Conservation (phyloP, 352 stramenopile genomes). For the Thraustotheca clavata region DNA sequence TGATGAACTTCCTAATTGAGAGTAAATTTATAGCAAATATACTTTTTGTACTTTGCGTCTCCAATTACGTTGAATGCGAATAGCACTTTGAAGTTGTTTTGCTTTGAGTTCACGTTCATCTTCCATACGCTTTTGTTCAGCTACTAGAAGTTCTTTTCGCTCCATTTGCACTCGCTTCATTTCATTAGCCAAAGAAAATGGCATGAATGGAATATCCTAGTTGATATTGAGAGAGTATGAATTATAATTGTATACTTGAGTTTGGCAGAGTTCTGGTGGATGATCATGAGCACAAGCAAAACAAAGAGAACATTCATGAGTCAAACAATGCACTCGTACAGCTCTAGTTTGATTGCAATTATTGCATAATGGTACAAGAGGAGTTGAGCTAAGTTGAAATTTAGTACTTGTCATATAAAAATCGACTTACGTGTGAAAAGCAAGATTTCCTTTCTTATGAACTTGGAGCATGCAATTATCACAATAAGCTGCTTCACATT, state of each 20-base stretch:
- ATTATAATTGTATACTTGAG: neutral
- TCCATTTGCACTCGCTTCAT: neutral
- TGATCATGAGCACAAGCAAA: neutral
- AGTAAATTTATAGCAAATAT: neutral
- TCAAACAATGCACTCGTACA: slow-evolving; percentile 5
- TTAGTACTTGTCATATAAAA: neutral
- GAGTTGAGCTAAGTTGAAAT: neutral
- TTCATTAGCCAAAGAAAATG: neutral
- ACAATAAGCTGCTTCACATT: slow-evolving; percentile 9
- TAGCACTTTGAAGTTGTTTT: neutral
- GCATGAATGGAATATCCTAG: slow-evolving; percentile 2
- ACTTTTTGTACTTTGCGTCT: slow-evolving; percentile 12
- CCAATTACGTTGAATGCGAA: slow-evolving; percentile 18
- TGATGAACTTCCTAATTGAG: neutral
- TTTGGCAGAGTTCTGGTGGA: slow-evolving; percentile 4
- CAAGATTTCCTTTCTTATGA: slow-evolving; percentile 11
- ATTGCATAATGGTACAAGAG: neutral
- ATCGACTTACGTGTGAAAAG: neutral
- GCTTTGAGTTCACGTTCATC: slow-evolving; percentile 9
- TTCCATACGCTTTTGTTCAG: slow-evolving; percentile 19
- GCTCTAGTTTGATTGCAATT: slow-evolving; percentile 6
- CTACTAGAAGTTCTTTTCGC: slow-evolving; percentile 1
- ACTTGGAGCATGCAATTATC: slow-evolving; percentile 19
- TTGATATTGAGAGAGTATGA: neutral
- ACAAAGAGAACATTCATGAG: slow-evolving; percentile 7